Base-by-base conservation (phyloP, 768 basidiomycete species). In the Naematelia aurantialba region DNA sequence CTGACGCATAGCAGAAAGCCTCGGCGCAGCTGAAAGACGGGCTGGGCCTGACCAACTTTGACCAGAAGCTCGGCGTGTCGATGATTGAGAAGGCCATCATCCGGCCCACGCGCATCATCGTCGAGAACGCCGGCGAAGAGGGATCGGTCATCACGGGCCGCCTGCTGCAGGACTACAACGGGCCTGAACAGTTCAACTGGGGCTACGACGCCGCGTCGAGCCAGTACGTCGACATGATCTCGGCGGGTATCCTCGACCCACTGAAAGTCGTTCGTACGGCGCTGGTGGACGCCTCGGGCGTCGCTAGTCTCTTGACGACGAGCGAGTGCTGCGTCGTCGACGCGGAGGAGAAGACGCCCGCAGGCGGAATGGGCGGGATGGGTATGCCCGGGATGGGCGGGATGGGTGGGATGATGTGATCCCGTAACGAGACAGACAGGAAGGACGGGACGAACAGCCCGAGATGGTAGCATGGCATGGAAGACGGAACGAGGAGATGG, bases 261-360 rank as follows among this genome's bases (percentile, higher is more conserved):
- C 81, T 93, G 61, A 94, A 94, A 84, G 94, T 98, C 52, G 93
- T 96, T 52, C 81, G 90, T 69, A 94, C 91, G 2, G 91, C 91
- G 1, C 81, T 97, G 26, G 85, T 93, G 1, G 93, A 98, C 74
- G 93, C 94, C 0, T 72, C 84, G 22, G 92, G 94, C 73, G 93
- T 97, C n/a, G 91, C 93, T 2, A 88, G 86, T 62, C 79, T 98
- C 77, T 80, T 97, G 78, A 91, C 91, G 49, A 98, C 93, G 52
- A 89, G 87, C 67, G 93, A 98, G 81, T 87, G 85, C 44, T 89
- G 89, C 75, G 84, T 98, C 42, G 92, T 97, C 22, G 91, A 97
- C 51, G 89, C 79, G 3, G 78, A 87, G 13, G 87, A 89, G 65
- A 91, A 96, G 73, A 76, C 78, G 60, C 84, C 88, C 64, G 82